A percentile compares a stretch with the other conserved stretches of the same genome.
Evolutionary conservation across 257 asterid species (phyloP).

Genomic region (Przewalskia tangutica): DNA sequence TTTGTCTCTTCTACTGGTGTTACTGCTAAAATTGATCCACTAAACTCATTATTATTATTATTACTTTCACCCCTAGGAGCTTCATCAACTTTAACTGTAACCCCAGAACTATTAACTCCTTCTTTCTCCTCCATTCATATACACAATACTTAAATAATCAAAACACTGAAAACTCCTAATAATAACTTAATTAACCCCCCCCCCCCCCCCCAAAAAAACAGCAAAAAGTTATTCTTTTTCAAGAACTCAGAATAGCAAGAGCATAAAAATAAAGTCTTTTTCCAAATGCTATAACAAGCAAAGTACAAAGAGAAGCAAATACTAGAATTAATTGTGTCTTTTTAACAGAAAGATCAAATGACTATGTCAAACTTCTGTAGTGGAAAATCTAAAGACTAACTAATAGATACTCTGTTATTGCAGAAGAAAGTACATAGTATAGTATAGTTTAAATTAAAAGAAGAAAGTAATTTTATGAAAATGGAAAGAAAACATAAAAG

Average conservation of each 20-base stretch:
- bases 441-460: slow-evolving; percentile 22
- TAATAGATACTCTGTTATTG: slow-evolving; percentile 31
- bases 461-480: slow-evolving; percentile 11
- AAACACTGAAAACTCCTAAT: slow-evolving; percentile 14
- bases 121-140: slow-evolving; percentile 70
- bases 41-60: slow-evolving; percentile 15
- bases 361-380: slow-evolving; percentile 26
- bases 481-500: slow-evolving; percentile 12
- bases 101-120: slow-evolving; percentile 45
- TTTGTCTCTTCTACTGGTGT: slow-evolving; percentile 33
- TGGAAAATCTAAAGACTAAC: slow-evolving; percentile 16
- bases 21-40: slow-evolving; percentile 44
- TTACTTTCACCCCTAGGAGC: slow-evolving; percentile 41
- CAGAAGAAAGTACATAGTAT: slow-evolving; percentile 23
- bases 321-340: slow-evolving; percentile 17
- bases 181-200: background rate
- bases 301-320: slow-evolving; percentile 23
- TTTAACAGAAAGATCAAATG: slow-evolving; percentile 31
- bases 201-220: background rate
- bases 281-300: background rate
- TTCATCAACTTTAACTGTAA: slow-evolving; percentile 46
- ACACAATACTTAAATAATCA: slow-evolving; percentile 15
- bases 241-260: background rate
- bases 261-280: slow-evolving; percentile 8
- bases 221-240: background rate